Base-by-base conservation (phyloP, 2,329 filamentous ascomycete genomes). In the Kalmusia sp. region DNA sequence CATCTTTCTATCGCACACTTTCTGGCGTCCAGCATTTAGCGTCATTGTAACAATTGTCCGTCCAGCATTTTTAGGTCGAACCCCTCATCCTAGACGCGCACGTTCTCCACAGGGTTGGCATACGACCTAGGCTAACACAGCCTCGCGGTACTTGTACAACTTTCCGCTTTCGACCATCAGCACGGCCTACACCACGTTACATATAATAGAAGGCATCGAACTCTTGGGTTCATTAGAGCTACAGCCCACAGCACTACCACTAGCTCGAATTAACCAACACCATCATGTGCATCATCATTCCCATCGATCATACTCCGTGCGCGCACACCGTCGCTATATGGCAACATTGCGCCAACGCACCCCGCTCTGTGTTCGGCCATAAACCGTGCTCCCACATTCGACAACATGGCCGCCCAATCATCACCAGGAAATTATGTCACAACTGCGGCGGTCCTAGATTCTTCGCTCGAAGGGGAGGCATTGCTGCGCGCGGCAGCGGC, bases 391-490 rank as follows among this genome's bases (percentile, higher is more conserved):
- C 39, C 25, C 50, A 57, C 21, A 52, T 65, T 37, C 57, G 57
- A 46, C 60, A 66, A 48, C 60, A 65, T 45, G 33, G 51, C 5
- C 51, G 61, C 24, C 50, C 63, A 1, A 64, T 65, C 19, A 14
- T 61, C 22, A 62, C 59, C 7, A 49, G 57, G 22, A 61, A 61
- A 37, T 37, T 50, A 6, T 67, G 61, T 49, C 44, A 57, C 30
- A 52, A 63, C 22, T 65, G 63, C 46, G 60, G 59, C 17, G 58
- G 59, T 5, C 58, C 58, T 12, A 52, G 60, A 33, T 38, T 71
- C n/a, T 66, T 64, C 38, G 58, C 54, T 27, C 54, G 66, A 51
- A 61, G 66, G 58, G 65, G 62, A 25, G 67, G 64, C 17, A 51
- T 69, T 38, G 64, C 66, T n/a, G 66, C 59, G n/a, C 62, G 61